These are phyloP conservation scores for Erodium maritimum DNA, from an alignment of 345 rosid genomes.

Conservation along the genomic window DNA sequence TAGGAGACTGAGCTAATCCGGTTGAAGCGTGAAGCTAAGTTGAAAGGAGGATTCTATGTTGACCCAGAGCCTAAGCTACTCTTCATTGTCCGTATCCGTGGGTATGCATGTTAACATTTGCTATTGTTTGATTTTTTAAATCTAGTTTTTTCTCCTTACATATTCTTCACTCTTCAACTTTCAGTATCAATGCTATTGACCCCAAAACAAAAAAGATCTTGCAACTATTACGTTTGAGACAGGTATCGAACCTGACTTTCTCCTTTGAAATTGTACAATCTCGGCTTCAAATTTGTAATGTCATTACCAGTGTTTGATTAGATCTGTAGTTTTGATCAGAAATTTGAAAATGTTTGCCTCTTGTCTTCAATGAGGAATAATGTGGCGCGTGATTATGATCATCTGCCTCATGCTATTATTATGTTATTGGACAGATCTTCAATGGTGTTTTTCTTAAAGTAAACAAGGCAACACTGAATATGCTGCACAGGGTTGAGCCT, in stretches of 20 bases:
- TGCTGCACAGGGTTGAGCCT: constrained; percentile 89
- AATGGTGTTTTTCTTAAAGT: constrained; percentile 87
- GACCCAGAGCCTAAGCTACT: constrained; percentile 79
- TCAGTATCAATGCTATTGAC: too few species aligned
- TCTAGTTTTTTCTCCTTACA: neutral
- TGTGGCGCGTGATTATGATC: too few species aligned
- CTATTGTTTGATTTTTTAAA: neutral
- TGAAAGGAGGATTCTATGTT: constrained; percentile 89
- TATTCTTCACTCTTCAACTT: constrained; percentile 32
- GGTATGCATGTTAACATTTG: constrained; percentile 26
- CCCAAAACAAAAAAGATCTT: too few species aligned
- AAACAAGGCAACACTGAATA: too few species aligned
- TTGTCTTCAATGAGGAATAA: too few species aligned
- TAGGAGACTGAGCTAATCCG: constrained; percentile 57
- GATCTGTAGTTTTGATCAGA: too few species aligned
- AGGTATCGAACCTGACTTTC: constrained; percentile 29
- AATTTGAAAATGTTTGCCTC: too few species aligned
- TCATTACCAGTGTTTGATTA: too few species aligned
- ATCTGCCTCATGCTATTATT: neutral
- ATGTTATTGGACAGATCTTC: constrained; percentile 44
- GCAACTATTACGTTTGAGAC: too few species aligned
- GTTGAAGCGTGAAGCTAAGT: constrained; percentile 73
- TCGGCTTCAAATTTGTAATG: too few species aligned
- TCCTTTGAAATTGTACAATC: neutral
- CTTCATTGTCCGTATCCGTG: constrained; percentile 71